These are phyloP conservation scores for Symbiotaphrina buchneri DNA, from an alignment of 495 filamentous ascomycete genomes.

Conservation along the genomic window DNA sequence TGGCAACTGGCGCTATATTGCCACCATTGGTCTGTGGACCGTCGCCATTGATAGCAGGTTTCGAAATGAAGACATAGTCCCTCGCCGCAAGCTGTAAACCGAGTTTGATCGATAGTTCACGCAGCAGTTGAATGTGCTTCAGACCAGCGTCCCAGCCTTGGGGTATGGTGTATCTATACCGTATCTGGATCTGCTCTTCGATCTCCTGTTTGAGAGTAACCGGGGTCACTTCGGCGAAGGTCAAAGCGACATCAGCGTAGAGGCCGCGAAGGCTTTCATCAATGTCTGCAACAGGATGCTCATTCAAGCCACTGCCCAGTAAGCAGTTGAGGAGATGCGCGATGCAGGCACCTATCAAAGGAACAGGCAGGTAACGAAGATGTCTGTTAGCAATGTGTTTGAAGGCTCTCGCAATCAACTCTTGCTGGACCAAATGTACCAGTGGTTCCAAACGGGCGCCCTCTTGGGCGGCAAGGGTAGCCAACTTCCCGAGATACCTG, in stretches of 20 bases:
- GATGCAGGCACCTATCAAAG: constrained; percentile 51
- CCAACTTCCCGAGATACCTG: constrained; percentile 76
- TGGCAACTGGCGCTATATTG: constrained; percentile 13
- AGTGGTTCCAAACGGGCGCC: constrained; percentile 56
- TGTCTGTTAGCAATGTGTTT: constrained; percentile 76
- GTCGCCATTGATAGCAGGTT: constrained; percentile 10
- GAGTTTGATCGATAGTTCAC: constrained; percentile 74
- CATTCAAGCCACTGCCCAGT: constrained; percentile 55
- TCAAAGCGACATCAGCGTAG: constrained; percentile 66
- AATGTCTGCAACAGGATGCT: constrained; percentile 48
- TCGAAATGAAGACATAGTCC: constrained; percentile 50
- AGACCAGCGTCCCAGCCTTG: constrained; percentile 39
- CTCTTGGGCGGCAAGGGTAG: constrained; percentile 37
- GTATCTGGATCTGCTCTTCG: constrained; percentile 39
- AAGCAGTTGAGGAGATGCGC: constrained; percentile 90
- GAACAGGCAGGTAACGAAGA: constrained; percentile 56
- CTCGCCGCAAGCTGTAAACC: constrained; percentile 74
- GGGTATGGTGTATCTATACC: constrained; percentile 57
- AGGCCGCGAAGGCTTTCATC: constrained; percentile 50
- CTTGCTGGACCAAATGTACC: constrained; percentile 52
- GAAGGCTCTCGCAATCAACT: constrained; percentile 85
- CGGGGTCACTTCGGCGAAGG: constrained; percentile 56
- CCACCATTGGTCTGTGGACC: constrained; percentile 13
- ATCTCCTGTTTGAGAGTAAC: constrained; percentile 46
- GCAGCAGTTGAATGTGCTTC: constrained; percentile 62